A percentile compares a stretch with the other conserved stretches of the same genome.
These are phyloP conservation scores for Calophaca sinica DNA, from an alignment of 306 rosid species.

Conservation along the genomic window DNA sequence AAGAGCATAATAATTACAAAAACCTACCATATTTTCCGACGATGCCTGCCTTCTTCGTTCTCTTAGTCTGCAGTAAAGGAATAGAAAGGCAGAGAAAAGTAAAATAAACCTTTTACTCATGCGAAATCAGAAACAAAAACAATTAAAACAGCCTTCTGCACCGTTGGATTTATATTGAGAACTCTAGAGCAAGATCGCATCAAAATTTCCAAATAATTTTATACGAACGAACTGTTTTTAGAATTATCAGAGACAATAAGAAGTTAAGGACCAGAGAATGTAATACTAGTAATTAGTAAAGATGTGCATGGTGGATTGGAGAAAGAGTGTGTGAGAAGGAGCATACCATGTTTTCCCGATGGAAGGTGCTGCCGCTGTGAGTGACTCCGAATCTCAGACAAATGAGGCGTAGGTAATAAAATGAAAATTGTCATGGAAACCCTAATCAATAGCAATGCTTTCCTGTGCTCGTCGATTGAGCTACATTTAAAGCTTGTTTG, in stretches of 20 bases:
- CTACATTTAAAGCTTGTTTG: no score
- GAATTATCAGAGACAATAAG: not conserved
- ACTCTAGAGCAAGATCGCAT: not conserved
- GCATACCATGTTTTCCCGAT: slow-evolving; percentile 45
- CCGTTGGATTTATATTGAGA: not conserved
- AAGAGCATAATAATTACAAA: not conserved
- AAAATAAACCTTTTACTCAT: not conserved
- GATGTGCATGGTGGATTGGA: not conserved
- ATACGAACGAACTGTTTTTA: not conserved
- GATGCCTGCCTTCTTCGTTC: slow-evolving; percentile 85
- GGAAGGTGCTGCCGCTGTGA: slow-evolving; percentile 12
- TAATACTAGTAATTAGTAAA: no score
- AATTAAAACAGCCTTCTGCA: not conserved
- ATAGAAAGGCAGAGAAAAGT: not conserved
- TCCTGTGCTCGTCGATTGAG: no score
- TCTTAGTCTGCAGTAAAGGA: slow-evolving; percentile 66
- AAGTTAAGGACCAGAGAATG: no score
- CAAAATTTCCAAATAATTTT: not conserved
- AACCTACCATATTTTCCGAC: slow-evolving; percentile 75
- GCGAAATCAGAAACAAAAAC: not conserved
- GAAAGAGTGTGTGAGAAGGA: no score
- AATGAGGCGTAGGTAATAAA: not conserved
- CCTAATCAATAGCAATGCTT: not conserved
- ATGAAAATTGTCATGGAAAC: slow-evolving; percentile 2
- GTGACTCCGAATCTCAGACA: not conserved